Evolutionary conservation across 805 yeast genomes (phyloP).

Genomic region (Suhomyces canberraensis): DNA sequence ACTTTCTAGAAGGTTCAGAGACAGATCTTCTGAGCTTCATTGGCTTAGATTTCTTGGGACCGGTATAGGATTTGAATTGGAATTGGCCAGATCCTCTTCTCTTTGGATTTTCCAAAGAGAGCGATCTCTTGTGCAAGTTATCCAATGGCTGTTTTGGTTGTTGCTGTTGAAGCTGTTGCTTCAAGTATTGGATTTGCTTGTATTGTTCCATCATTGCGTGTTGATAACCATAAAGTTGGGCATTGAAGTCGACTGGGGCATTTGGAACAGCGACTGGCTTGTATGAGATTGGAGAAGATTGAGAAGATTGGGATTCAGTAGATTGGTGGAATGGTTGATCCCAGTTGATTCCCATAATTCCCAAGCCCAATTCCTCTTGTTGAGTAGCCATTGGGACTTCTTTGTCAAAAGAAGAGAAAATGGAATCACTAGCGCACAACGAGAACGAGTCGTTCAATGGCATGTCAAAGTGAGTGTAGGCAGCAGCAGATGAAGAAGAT

Average conservation of each 20-base stretch:
- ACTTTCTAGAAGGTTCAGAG: slow-evolving; percentile 18
- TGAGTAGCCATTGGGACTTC: background rate
- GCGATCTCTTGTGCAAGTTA: slow-evolving; percentile 21
- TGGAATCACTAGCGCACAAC: slow-evolving; percentile 17
- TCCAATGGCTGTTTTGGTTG: slow-evolving; percentile 6
- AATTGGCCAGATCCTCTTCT: slow-evolving; percentile 18
- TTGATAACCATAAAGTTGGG: slow-evolving; percentile 15
- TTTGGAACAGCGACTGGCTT: slow-evolving; percentile 3
- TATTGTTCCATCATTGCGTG: slow-evolving; percentile 22
- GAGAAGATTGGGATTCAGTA: background rate
- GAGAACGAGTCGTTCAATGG: slow-evolving; percentile 16
- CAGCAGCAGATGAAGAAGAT: slow-evolving; percentile 2
- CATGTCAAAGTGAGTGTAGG: slow-evolving; percentile 9
- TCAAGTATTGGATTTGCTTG: slow-evolving; percentile 21
- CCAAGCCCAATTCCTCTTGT: slow-evolving; percentile 20
- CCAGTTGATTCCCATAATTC: slow-evolving; percentile 24
- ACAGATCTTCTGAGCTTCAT: slow-evolving; percentile 21
- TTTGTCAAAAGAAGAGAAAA: slow-evolving; percentile 12
- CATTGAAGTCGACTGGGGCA: slow-evolving; percentile 5
- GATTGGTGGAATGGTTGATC: slow-evolving; percentile 7
- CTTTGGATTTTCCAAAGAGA: slow-evolving; percentile 16
- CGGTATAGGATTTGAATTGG: slow-evolving; percentile 30
- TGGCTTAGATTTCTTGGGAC: slow-evolving; percentile 21
- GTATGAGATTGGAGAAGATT: background rate
- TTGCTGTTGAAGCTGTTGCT: slow-evolving; percentile 22